Percentiles rank a stretch among this genome's conserved stretches.
phyloP scores from a whole-genome alignment of 2,329 filamentous ascomycete species.

The Penicillium sp. region DNA sequence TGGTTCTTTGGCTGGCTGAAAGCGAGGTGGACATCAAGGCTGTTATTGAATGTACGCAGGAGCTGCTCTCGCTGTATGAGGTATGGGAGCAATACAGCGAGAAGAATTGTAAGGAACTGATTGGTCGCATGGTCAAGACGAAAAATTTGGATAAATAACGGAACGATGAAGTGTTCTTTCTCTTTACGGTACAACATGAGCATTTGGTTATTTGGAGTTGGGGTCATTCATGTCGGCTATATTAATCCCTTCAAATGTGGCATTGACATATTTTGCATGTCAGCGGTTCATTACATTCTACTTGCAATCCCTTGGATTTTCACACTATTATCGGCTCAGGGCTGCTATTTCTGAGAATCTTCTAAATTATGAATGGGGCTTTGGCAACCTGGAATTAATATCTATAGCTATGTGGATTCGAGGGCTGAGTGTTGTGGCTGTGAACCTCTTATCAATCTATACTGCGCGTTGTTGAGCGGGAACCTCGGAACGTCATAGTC shows the following conservation, averaged over 20 bases:
- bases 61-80: conserved; percentile 87
- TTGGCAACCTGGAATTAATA: not conserved
- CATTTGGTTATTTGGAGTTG: not conserved
- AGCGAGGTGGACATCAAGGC: conserved; percentile 81
- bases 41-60: conserved; percentile 86
- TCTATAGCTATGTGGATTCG: not conserved
- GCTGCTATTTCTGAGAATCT: not conserved
- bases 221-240: not conserved
- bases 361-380: not conserved
- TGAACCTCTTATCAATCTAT: not conserved
- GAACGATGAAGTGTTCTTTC: not conserved
- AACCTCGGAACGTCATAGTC: not conserved
- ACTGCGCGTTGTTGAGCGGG: not conserved
- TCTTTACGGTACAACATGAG: not conserved
- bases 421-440: not conserved
- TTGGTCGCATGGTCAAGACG: conserved; percentile 63
- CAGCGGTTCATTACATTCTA: not conserved
- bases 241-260: not conserved
- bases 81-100: conserved; percentile 67
- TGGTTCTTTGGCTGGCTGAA: conserved; percentile 81
- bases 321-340: not conserved
- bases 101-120: conserved; percentile 64
- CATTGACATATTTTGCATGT: not conserved
- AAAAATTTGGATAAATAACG: conserved; percentile 58
- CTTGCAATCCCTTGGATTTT: not conserved